Conservation (phyloP, 2,329 filamentous ascomycete genomes). For the Gnomoniopsis smithogilvyi region DNA sequence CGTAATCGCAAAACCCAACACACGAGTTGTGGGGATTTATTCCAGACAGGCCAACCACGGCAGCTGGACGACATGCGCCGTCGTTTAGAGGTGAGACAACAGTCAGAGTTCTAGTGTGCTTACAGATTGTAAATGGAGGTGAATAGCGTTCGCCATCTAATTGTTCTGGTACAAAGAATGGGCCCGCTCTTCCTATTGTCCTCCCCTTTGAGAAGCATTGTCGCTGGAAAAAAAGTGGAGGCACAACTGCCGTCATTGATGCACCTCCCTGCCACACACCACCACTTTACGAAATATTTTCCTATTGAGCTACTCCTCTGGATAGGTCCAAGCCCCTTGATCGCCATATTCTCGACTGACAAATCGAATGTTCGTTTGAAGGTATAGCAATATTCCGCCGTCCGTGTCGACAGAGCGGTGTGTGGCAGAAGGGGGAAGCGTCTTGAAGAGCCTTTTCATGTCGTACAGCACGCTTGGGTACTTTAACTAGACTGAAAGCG, state of each 20-base stretch:
- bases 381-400: no score
- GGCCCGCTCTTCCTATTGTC: constrained; percentile 13
- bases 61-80: not conserved
- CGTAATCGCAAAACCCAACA: not conserved
- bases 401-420: no score
- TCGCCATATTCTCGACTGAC: no score
- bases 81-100: constrained; percentile 5
- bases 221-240: not conserved
- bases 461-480: no score
- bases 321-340: not conserved
- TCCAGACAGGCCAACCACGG: constrained; percentile 4
- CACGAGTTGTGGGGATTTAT: not conserved
- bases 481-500: no score
- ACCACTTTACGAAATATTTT: not conserved
- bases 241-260: not conserved
- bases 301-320: not conserved
- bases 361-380: no score
- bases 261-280: no score
- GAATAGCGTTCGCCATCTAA: constrained; percentile 1
- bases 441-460: no score
- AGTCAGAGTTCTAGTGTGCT: not conserved
- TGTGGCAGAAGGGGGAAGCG: no score
- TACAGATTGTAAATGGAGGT: constrained; percentile 3
- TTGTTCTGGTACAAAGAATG: constrained; percentile 5
- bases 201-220: constrained; percentile 11